Evolutionary conservation across 106 monocot species (phyloP).

Genomic region (Dendrobium chrysotoxum): DNA sequence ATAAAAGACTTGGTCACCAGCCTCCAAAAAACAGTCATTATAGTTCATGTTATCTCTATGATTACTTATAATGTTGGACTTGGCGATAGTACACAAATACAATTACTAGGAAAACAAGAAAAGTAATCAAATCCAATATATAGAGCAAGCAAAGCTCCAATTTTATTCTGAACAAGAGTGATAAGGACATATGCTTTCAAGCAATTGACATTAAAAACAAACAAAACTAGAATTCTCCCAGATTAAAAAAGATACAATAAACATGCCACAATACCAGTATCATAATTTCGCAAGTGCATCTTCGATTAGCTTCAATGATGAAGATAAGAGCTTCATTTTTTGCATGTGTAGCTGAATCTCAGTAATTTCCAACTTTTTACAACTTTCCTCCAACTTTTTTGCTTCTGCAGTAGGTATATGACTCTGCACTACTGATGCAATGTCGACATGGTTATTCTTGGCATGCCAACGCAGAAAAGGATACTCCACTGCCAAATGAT

Average conservation of each 20-base stretch:
- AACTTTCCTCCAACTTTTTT: neutral
- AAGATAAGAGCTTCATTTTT: neutral
- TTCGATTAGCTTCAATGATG: constrained; percentile 4
- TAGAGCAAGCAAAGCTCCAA: neutral
- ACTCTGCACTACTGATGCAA: neutral
- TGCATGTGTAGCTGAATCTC: constrained; percentile 5
- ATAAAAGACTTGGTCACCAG: neutral
- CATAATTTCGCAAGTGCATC: neutral
- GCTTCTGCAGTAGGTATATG: constrained; percentile 3
- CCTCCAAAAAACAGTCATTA: neutral
- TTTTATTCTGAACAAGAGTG: neutral
- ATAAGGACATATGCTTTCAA: neutral
- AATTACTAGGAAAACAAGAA: neutral
- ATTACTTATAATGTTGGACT: neutral
- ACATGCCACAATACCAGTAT: neutral
- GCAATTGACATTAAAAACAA: neutral
- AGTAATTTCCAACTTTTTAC: neutral
- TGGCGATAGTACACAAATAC: neutral
- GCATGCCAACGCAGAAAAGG: neutral
- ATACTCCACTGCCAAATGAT: neutral
- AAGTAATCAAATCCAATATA: neutral
- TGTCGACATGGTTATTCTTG: neutral
- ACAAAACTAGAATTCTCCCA: neutral
- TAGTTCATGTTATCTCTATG: neutral
- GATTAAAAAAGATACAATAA: neutral